These are phyloP conservation scores for Boletus rufocinnamomeus DNA, from an alignment of 768 basidiomycete species.

Conservation along the genomic window DNA sequence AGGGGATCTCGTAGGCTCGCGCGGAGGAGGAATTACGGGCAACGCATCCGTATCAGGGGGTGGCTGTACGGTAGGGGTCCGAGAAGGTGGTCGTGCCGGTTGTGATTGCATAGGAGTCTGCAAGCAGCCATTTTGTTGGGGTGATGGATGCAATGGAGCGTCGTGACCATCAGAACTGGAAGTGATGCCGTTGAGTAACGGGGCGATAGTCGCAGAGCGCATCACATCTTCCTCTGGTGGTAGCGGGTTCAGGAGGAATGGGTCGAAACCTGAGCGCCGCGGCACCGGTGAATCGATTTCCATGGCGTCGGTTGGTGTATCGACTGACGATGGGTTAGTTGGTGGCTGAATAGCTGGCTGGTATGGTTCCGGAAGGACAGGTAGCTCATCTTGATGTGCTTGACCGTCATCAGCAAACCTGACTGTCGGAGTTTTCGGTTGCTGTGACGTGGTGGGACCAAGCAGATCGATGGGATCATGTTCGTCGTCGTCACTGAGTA, in stretches of 20 bases:
- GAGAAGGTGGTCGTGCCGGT: constrained; percentile 2
- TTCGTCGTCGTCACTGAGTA: constrained; percentile 47
- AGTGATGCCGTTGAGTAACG: constrained; percentile 27
- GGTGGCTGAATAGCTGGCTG: neutral
- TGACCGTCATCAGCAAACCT: constrained; percentile 49
- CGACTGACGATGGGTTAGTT: neutral
- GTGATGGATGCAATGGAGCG: constrained; percentile 3
- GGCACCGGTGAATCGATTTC: constrained; percentile 38
- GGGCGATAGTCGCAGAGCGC: constrained; percentile 24
- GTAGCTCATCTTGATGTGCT: constrained; percentile 19
- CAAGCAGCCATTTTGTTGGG: constrained; percentile 13
- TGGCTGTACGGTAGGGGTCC: constrained; percentile 9
- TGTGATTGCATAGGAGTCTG: constrained; percentile 13
- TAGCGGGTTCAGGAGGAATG: constrained; percentile 55
- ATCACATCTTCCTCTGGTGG: constrained; percentile 35
- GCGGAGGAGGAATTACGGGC: constrained; percentile 25
- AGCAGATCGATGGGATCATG: constrained; percentile 49
- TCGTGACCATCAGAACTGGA: constrained; percentile 4
- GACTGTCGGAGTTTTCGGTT: constrained; percentile 42
- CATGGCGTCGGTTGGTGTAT: constrained; percentile 32
- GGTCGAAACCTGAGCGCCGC: constrained; percentile 48
- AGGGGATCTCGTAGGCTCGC: constrained; percentile 57
- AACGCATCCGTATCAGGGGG: constrained; percentile 20
- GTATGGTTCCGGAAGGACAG: constrained; percentile 12
- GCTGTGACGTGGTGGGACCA: constrained; percentile 31